Base-by-base conservation (phyloP, 2,329 filamentous ascomycete genomes). In the Aspergillus novoparasiticus region DNA sequence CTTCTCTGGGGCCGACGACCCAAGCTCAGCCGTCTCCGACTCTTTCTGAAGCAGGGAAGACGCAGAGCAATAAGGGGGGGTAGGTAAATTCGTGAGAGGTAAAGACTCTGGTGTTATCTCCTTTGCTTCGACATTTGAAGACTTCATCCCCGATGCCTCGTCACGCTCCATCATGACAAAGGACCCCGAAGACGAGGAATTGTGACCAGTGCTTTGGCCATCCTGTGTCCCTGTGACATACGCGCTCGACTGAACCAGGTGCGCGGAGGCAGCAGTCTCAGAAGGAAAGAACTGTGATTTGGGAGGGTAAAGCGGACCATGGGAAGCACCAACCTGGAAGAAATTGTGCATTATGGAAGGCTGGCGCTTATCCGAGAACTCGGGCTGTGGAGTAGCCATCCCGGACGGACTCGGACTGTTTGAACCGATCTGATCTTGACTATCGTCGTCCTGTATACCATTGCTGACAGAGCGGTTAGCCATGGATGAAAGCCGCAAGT, bases 321-420 rank as follows among this genome's bases (percentile, higher is more conserved):
- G 88, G 84, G 87, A 88, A 85, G 87, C 87, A 97, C 95, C 90
- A 96, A 99, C 95, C 94, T 99, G 95, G 87, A 98, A 97, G 86
- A 95, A 97, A 85, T 90, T 96, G 80, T 89, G 87, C 86, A 95
- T 90, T 83, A 98, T 96, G 78, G 93, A 92, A 71, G 95, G 95
- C 77, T 96, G 85, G 81, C 95, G 91, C 83, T 97, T 97, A 83
- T 99, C 95, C 75, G 91, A 90, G 68, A 91, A 90, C 81, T 98
- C 94, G 70, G 95, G 95, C 75, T 94, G 91, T 71, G 95, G 95
- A 67, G 95, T 99, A 70, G 93, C 91, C 78, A 96, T 88, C 75
- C 94, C 93, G 71, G 94, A 96, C 74, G 93, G 91, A 73, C 93
- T 95, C 59, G 92, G 94, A 72, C 92, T 90, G 78, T 83, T 86